These are phyloP conservation scores for Nasturtium officinale DNA, from an alignment of 345 rosid species.

Conservation along the genomic window DNA sequence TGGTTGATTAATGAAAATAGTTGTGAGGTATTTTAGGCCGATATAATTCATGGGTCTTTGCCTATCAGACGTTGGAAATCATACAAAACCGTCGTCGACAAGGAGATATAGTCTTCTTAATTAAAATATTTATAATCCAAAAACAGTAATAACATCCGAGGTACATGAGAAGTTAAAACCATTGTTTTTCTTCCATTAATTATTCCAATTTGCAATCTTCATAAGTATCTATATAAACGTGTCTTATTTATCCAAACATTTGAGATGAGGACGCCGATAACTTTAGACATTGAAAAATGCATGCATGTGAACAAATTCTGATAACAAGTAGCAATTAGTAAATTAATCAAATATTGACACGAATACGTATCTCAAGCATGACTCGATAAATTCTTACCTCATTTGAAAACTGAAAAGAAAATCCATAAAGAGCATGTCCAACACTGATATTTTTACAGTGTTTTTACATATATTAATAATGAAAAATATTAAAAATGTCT, in stretches of 20 bases:
- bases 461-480: too few species aligned
- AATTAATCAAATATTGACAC: background rate
- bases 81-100: slow-evolving; percentile 12
- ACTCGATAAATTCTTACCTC: background rate
- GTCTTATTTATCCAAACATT: slow-evolving; percentile 23
- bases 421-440: too few species aligned
- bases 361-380: background rate
- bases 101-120: slow-evolving; percentile 20
- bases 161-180: slow-evolving; percentile 15
- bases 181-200: background rate
- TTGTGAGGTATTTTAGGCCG: too few species aligned
- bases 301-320: slow-evolving; percentile 15
- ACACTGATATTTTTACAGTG: too few species aligned
- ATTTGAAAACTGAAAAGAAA: too few species aligned
- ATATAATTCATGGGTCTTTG: slow-evolving; percentile 30
- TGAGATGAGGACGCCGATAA: too few species aligned
- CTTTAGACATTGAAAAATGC: slow-evolving; percentile 13
- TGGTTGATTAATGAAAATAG: too few species aligned
- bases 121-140: background rate
- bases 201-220: background rate
- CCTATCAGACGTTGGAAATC: slow-evolving; percentile 26
- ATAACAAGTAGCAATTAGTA: slow-evolving; percentile 28
- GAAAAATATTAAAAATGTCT: too few species aligned
- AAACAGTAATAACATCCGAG: background rate
- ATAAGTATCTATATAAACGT: slow-evolving; percentile 10